Evolutionary conservation across 257 asterid species (phyloP).

Genomic region (Gentiana macrophylla): DNA sequence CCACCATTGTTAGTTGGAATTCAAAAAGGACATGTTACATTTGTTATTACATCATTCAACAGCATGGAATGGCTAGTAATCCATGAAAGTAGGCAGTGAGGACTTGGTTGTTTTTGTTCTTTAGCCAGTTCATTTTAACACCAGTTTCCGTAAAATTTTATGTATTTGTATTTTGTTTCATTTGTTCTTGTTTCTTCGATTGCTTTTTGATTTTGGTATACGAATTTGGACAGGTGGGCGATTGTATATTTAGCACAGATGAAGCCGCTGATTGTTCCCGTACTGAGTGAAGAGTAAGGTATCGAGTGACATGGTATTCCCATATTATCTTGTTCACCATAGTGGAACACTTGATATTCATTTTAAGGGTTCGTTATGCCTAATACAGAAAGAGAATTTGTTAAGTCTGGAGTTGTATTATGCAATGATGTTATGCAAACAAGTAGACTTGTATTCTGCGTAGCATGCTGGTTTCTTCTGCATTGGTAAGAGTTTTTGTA

Average conservation of each 20-base stretch:
- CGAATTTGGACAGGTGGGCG: constrained; percentile 59
- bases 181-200: neutral
- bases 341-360: constrained; percentile 10
- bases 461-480: neutral
- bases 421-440: neutral
- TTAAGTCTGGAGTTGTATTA: too few relatives aligned
- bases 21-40: too few relatives aligned
- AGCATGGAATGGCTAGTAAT: too few relatives aligned
- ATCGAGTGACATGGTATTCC: constrained; percentile 4
- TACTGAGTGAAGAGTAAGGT: constrained; percentile 56
- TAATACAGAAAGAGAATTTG: neutral
- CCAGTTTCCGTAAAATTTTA: too few relatives aligned
- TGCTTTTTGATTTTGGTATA: constrained; percentile 6
- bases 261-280: constrained; percentile 87
- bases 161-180: too few relatives aligned
- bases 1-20: too few relatives aligned
- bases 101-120: too few relatives aligned
- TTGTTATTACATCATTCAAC: too few relatives aligned
- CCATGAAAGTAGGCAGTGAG: too few relatives aligned
- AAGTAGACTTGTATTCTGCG: constrained; percentile 7
- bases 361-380: constrained; percentile 1
- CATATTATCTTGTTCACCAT: constrained; percentile 4
- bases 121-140: neutral
- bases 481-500: too few relatives aligned
- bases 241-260: constrained; percentile 83